phyloP scores from a whole-genome alignment of 2,329 filamentous ascomycete species.

The Talaromyces sp. region DNA sequence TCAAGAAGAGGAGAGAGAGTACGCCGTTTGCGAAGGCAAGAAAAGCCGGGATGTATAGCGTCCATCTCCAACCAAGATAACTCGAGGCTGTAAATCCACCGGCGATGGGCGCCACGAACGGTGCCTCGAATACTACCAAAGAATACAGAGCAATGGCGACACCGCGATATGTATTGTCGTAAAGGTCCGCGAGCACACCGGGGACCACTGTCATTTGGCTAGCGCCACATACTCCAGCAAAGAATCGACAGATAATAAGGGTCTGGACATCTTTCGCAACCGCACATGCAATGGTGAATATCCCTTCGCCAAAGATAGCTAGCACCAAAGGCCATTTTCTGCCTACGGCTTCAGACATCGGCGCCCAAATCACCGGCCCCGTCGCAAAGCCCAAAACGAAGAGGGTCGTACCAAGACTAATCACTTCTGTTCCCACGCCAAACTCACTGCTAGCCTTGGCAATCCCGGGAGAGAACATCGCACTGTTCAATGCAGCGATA shows the following conservation, averaged over 20 bases:
- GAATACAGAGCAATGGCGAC: constrained; percentile 43
- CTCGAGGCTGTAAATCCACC: constrained; percentile 50
- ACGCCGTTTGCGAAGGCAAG: constrained; percentile 47
- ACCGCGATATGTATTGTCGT: constrained; percentile 39
- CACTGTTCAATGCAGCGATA: constrained; percentile 48
- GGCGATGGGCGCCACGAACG: constrained; percentile 47
- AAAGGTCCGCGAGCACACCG: constrained; percentile 46
- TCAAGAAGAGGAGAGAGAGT: constrained; percentile 37
- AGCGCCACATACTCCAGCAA: constrained; percentile 44
- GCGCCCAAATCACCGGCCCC: constrained; percentile 60
- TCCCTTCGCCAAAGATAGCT: constrained; percentile 38
- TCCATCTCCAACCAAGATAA: constrained; percentile 54
- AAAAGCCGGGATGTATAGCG: constrained; percentile 48
- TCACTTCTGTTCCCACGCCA: constrained; percentile 40
- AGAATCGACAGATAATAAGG: constrained; percentile 44
- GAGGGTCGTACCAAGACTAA: constrained; percentile 45
- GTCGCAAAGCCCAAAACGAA: constrained; percentile 52
- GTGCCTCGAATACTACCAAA: constrained; percentile 46
- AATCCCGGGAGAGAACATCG: constrained; percentile 66
- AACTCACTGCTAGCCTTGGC: constrained; percentile 47
- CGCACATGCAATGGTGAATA: constrained; percentile 46
- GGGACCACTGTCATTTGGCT: constrained; percentile 43
- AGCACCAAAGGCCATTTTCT: constrained; percentile 49
- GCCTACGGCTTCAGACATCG: constrained; percentile 57
- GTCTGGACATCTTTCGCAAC: constrained; percentile 39